Evolutionary conservation across 805 yeast species (phyloP), one percentile per base, ranked within the genome.

Genomic region (Teunomyces lycoperdinae): DNA sequence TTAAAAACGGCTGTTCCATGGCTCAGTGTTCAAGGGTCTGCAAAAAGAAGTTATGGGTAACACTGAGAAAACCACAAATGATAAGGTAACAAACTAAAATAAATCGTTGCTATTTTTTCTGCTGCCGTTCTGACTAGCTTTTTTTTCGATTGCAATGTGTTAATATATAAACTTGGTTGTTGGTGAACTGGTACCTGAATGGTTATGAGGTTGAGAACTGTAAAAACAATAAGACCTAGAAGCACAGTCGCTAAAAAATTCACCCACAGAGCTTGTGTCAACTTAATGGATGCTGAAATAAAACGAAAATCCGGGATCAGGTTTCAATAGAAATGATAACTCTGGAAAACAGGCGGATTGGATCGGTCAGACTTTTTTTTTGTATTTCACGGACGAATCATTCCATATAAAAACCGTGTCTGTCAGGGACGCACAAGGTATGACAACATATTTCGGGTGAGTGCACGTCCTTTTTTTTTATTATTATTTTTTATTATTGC

Each of bases 1-100:
- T 45, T 17, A 53, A 43, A 47, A 45, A 53, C 34, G 50, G 57
- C 41, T 53, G 57, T 44, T 53, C 57, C 57, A 53, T 52, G 30
- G 57, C 42, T 53, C 57, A 55, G 51, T 52, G 34, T 11, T 29
- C 11, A 31, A 43, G 33, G 34, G 34, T 32, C 34, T 32, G 34
- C 34, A 20, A 20, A 20, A 5, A 20, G 24, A 20, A 20, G 24
- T 20, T 20, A 20, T 20, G 5, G 24, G 6, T 20, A 20, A 20
- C 24, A 20, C 24, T 20, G 24, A 5, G 24, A 20, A 20, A 20
- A 20, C 24, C 24, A 20, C 24, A 20, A 20, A 20, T 20, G 6
- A 20, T 5, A 20, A 20, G 24, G 24, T 6, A 20, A 20, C 24
- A 20, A 20, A 20, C 24, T 20, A 20, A 20, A 20, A 20, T 17